Conservation (phyloP, 2,329 filamentous ascomycete genomes). For the Trichoderma semiorbis region DNA sequence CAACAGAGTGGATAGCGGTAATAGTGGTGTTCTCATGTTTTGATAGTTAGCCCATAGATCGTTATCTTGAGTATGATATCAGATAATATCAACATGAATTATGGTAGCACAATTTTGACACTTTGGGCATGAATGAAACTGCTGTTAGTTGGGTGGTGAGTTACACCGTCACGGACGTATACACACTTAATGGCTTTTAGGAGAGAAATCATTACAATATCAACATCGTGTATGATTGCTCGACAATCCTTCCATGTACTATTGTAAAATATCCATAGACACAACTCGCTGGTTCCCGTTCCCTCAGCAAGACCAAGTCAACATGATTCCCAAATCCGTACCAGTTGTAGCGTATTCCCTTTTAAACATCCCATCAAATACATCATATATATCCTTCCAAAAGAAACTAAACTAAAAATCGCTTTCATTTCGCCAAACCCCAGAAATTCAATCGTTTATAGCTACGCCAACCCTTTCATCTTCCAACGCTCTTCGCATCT, state of each 20-base stretch:
- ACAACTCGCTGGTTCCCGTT: neutral
- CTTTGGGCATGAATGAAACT: neutral
- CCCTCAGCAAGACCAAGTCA: neutral
- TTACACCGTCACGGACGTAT: neutral
- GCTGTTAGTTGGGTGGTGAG: neutral
- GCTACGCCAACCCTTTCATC: conserved; percentile 20
- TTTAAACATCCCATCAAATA: neutral
- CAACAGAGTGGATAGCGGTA: neutral
- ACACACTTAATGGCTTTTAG: neutral
- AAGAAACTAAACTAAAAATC: neutral
- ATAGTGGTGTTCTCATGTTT: too few relatives aligned
- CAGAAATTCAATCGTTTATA: neutral
- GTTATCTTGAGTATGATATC: too few relatives aligned
- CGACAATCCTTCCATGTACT: neutral
- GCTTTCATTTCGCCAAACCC: neutral
- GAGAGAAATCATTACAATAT: neutral
- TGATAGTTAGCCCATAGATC: too few relatives aligned
- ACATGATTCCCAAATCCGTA: neutral
- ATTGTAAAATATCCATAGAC: neutral
- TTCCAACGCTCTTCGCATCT: conserved; percentile 36
- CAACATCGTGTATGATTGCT: neutral
- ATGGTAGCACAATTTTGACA: neutral
- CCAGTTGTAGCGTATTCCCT: neutral
- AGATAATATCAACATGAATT: neutral
- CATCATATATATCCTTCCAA: neutral